Evolutionary conservation across 2,329 filamentous ascomycete genomes (phyloP).

Genomic region (Coniochaeta prunicola): DNA sequence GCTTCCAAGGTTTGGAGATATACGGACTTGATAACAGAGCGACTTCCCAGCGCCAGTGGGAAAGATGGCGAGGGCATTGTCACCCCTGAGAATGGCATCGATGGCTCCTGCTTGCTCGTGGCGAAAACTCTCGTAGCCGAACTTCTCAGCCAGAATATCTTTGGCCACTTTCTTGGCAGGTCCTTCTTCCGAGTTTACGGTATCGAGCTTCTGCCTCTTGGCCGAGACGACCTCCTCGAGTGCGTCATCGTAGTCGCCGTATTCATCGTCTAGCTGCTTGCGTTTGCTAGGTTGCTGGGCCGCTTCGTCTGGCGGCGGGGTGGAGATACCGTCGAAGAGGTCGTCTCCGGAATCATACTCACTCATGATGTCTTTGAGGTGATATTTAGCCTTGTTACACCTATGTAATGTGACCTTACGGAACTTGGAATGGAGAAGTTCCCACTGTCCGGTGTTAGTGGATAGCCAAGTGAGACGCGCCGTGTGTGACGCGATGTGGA

Average conservation of each 20-base stretch:
- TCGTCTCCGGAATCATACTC: slow-evolving; percentile 24
- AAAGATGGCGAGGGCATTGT: slow-evolving; percentile 36
- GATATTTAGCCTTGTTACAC: background rate
- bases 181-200: background rate
- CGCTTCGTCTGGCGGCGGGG: slow-evolving; percentile 8
- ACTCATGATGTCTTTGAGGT: slow-evolving; percentile 8
- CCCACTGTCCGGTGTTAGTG: no score
- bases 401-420: background rate
- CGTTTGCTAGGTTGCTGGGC: background rate
- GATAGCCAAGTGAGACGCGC: background rate
- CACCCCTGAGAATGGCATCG: slow-evolving; percentile 24
- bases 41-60: slow-evolving; percentile 44
- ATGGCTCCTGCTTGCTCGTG: slow-evolving; percentile 38
- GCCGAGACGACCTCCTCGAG: slow-evolving; percentile 2
- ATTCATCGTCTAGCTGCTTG: background rate
- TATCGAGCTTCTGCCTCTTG: slow-evolving; percentile 4
- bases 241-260: slow-evolving; percentile 5
- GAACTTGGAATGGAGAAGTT: background rate
- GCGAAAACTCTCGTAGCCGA: slow-evolving; percentile 31
- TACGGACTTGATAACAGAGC: slow-evolving; percentile 37
- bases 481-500: background rate
- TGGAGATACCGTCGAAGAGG: slow-evolving; percentile 16
- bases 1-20: background rate
- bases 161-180: slow-evolving; percentile 7
- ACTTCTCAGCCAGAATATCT: slow-evolving; percentile 27